Evolutionary conservation across 345 rosid genomes (phyloP), one percentile per base, ranked within the genome.

Genomic region (Leavenworthia alabamica): DNA sequence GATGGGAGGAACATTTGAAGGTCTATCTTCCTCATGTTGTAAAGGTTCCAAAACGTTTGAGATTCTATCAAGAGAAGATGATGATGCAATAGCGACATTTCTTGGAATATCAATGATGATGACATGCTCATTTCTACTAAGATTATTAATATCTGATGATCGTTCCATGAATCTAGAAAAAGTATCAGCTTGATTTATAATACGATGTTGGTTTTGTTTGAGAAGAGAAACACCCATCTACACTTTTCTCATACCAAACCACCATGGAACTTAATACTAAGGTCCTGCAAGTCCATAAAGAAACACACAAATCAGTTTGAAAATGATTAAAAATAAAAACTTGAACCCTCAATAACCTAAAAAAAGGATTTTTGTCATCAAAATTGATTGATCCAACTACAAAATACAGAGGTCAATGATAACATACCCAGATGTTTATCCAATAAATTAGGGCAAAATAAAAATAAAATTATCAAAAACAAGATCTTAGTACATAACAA

Each of bases 171-270:
- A 74, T 67, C 81, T 76, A 0, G 84, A 85, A 70, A 22, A 81
- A 42, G 61, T 72, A 13, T 80, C 79, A 44, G 64, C 75, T 68
- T 47, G 71, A 60, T 64, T 76, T 50, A 76, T 78, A 67, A 68
- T 67, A 66, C 68, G 64, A 39, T 63, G 72, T 68, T 35, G 78
- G n/a, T n/a, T n/a, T 79, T 81, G 70, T 20, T 62, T 61, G 74
- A 33, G 41, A 29, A 78, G 72, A 79, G 86, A 76, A 81, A 81
- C 87, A 74, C 82, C 95, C 96, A 89, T 92, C 86, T 82, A 82
- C 40, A 26, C 16, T 17, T 35, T 39, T 63, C n/a, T n/a, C 56
- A 46, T 62, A 56, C 22, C 28, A 42, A n/a, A n/a, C n/a, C 43
- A 70, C 60, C 70, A 63, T 63, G 35, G n/a, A 44, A 12, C 17